Evolutionary conservation across 805 yeast genomes (phyloP), one percentile per base, ranked within the genome.

Genomic region (Zygotorulaspora florentina): DNA sequence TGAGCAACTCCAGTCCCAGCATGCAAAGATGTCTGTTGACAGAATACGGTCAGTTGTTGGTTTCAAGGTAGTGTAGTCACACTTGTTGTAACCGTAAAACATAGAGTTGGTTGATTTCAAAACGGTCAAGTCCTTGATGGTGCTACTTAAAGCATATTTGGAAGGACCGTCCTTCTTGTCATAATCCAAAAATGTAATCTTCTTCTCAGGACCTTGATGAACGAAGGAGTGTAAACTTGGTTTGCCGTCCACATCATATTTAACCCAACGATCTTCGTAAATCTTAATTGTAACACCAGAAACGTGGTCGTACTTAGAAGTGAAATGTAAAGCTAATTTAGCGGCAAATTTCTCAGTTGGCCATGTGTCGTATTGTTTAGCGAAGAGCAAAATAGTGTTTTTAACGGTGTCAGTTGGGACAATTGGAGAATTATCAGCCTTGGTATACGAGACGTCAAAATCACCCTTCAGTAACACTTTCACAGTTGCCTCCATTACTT

Each of bases 371-470:
- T 79, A 75, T 61, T 77, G 81, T 69, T 85, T 86, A 53, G 96
- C 96, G 54, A 86, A 83, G 28, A 90, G 75, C 62, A 85, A 74
- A 53, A 87, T 80, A 42, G 96, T 89, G 74, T 89, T 89, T 69
- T 89, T 89, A 45, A 88, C 89, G 1, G 96, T 87, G 67, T 89
- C 96, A 8, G 97, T 90, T 48, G 97, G 96, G 40, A 90, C 95
- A 59, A 90, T 81, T n/a, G 85, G 78, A 2, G 85, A 63, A 71
- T 90, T 90, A 69, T 90, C 95, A 31, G 96, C 96, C 47, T 83
- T 61, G 41, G 96, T 90, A 73, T 86, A 90, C 2, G 96, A 81
- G 26, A 71, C 68, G 52, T 85, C 96, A 59, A 90, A 82, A 46
- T 75, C 77, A 51, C 97, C 97, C 55, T 77, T 81, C 47, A 90